A percentile compares a stretch with the other conserved stretches of the same genome.
Conservation (phyloP, 768 basidiomycete species). For the Gymnopilus junonius region DNA sequence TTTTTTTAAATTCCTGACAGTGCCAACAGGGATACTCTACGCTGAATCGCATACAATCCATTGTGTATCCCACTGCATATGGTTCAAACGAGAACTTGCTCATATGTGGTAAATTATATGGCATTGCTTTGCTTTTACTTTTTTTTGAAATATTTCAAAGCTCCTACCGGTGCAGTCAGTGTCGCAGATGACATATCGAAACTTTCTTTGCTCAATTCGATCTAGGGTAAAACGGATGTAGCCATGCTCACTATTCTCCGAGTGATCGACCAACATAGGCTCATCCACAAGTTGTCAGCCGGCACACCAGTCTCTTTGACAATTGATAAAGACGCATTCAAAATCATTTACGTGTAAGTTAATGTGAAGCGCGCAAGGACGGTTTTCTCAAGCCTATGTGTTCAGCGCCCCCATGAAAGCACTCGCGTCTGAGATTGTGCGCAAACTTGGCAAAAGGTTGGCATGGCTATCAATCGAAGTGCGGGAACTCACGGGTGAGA, state of each 20-base stretch:
- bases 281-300: slow-evolving; percentile 11
- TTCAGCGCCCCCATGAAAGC: slow-evolving; percentile 97
- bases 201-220: slow-evolving; percentile 14
- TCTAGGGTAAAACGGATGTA: slow-evolving; percentile 97
- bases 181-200: neutral
- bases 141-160: slow-evolving; percentile 41
- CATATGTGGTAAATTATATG: slow-evolving; percentile 67
- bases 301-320: slow-evolving; percentile 43
- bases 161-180: slow-evolving; percentile 96
- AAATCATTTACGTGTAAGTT: slow-evolving; percentile 93
- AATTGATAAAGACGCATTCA: slow-evolving; percentile 78
- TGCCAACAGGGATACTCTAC: slow-evolving; percentile 75
- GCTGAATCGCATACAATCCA: slow-evolving; percentile 94
- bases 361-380: neutral
- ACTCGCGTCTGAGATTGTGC: slow-evolving; percentile 91
- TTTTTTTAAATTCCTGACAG: neutral
- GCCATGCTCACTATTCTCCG: slow-evolving; percentile 94
- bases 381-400: neutral
- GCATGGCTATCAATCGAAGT: slow-evolving; percentile 88
- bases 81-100: slow-evolving; percentile 96
- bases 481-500: slow-evolving; percentile 83
- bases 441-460: slow-evolving; percentile 89
- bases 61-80: slow-evolving; percentile 93
- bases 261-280: slow-evolving; percentile 74
- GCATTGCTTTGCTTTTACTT: neutral